Conservation (phyloP, 1,284 basidiomycete species). For the Boletus semigastroideus region DNA sequence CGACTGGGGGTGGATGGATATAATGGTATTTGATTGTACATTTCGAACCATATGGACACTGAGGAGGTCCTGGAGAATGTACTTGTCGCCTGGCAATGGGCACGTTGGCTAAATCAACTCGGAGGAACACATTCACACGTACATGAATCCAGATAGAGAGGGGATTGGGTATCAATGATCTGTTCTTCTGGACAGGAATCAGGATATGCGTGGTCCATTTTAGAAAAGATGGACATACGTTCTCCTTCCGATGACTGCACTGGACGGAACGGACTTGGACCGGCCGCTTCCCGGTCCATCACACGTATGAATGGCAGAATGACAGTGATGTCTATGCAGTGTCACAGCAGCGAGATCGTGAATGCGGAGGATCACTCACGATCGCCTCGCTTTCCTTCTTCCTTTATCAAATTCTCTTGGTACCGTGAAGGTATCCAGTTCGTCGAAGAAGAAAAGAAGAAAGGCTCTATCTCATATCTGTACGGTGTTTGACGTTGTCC, state of each 20-base stretch:
- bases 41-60: conserved; percentile 50
- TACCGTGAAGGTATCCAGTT: conserved; percentile 58
- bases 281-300: background rate
- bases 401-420: conserved; percentile 39
- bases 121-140: conserved; percentile 1
- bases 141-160: conserved; percentile 26
- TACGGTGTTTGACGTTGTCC: background rate
- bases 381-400: conserved; percentile 36
- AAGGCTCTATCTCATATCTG: conserved; percentile 46
- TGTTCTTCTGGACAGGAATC: conserved; percentile 17
- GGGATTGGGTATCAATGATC: conserved; percentile 33
- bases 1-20: conserved; percentile 44
- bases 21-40: conserved; percentile 41
- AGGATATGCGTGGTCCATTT: background rate
- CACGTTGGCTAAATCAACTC: background rate
- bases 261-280: background rate
- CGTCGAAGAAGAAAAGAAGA: conserved; percentile 57
- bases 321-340: conserved; percentile 49
- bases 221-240: background rate
- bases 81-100: conserved; percentile 21
- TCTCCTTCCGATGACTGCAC: conserved; percentile 1
- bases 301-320: conserved; percentile 46
- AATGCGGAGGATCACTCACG: conserved; percentile 36
- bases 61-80: conserved; percentile 46
- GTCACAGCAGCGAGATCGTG: background rate